These are phyloP conservation scores for Annulohypoxylon maeteangense DNA, from an alignment of 495 filamentous ascomycete species.

Conservation along the genomic window DNA sequence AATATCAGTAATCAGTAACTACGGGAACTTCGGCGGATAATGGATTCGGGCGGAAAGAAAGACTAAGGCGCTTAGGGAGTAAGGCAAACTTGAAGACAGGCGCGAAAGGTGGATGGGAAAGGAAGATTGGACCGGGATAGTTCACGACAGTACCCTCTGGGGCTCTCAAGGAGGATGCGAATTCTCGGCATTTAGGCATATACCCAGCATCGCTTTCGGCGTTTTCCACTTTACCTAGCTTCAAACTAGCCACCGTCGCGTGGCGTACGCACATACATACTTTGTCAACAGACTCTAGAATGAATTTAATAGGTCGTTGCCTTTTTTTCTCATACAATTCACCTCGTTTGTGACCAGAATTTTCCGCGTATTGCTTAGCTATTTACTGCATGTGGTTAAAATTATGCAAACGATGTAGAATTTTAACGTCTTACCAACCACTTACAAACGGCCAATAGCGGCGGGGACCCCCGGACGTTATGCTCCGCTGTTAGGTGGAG, in stretches of 20 bases:
- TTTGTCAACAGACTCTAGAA: not conserved
- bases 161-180: conserved; percentile 9
- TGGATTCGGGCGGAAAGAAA: not conserved
- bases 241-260: not conserved
- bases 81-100: not conserved
- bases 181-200: conserved; percentile 28
- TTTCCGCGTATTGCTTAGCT: not conserved
- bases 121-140: not conserved
- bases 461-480: not conserved
- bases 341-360: not conserved
- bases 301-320: not conserved
- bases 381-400: not conserved
- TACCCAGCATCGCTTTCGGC: conserved; percentile 38
- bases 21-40: conserved; percentile 4
- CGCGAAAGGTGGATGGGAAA: not conserved
- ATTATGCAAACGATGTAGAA: not conserved
- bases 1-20: conserved; percentile 18
- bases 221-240: conserved; percentile 19
- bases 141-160: conserved; percentile 8
- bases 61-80: not conserved
- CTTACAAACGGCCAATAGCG: not conserved
- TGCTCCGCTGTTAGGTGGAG: not conserved
- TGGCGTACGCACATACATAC: conserved; percentile 9
- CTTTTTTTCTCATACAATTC: not conserved
- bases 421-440: not conserved